A percentile compares a stretch with the other conserved stretches of the same genome.
Conservation (phyloP, 2,329 filamentous ascomycete species). For the Ophiostoma triangulosporum region DNA sequence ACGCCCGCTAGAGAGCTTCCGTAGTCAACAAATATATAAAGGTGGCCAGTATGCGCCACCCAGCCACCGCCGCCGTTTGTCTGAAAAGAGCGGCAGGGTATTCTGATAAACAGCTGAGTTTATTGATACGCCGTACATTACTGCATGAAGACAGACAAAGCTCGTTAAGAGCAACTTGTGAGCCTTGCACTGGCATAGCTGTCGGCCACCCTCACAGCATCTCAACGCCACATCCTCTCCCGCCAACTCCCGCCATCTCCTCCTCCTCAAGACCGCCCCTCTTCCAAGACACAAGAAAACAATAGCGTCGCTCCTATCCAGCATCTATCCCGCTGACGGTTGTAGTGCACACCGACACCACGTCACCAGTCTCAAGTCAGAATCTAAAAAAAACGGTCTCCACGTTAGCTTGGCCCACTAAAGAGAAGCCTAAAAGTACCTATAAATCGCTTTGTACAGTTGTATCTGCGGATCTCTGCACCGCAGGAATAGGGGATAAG, state of each 20-base stretch:
- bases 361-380: slow-evolving; percentile 8
- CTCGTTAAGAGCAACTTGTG: no score
- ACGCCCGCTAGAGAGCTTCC: no score
- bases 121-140: no score
- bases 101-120: no score
- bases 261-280: not conserved
- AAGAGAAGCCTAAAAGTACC: not conserved
- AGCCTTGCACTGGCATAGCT: no score
- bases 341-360: slow-evolving; percentile 2
- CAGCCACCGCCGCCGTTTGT: not conserved
- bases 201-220: no score
- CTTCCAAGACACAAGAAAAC: not conserved
- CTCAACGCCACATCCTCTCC: not conserved
- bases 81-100: no score
- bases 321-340: not conserved
- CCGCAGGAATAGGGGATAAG: not conserved
- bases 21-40: no score
- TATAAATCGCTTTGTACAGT: not conserved
- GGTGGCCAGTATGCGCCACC: no score
- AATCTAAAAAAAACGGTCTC: slow-evolving; percentile 2
- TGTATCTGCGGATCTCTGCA: slow-evolving; percentile 1
- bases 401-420: slow-evolving; percentile 7
- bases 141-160: no score
- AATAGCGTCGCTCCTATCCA: not conserved
- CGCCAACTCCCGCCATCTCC: not conserved